Base-by-base conservation (phyloP, 139 green algal genomes). In the Nannochloris sp. region DNA sequence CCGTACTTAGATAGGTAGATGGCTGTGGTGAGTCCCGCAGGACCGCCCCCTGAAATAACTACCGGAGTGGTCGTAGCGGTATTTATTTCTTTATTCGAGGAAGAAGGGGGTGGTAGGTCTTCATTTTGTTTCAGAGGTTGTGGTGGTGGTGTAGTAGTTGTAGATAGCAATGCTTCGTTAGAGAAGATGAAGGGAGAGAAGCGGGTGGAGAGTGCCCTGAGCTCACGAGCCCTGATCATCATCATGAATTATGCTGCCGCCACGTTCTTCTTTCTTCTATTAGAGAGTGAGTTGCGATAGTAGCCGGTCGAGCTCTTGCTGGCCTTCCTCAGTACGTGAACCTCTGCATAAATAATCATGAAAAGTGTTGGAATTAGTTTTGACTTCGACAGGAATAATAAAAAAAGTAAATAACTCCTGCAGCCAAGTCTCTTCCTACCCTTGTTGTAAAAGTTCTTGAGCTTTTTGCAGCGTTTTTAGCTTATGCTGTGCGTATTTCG, bases 31-130 rank as follows among this genome's bases (percentile, higher is more conserved):
- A 96, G 68, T 6, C 90, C 90, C 6, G 77, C 87, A 14, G 90
- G 90, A 19, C 90, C 90, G 6, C 73, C 90, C 1, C 90, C 90
- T 1, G 65, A 70, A 6, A 96, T 87, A 0, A 90, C 64, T 3
- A 96, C 88, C n/a, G 80, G 75, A 14, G 7, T 33, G 10, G 51
- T 10, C 10, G 19, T 9, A 29, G 51, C 51, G 51, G 51, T 27
- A 34, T 27, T 51, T 51, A 27, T 51, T 27, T 27, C 19, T 19
- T 19, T 51, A 51, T 51, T 51, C 19, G 19, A 19, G 19, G 19
- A 19, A 51, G 19, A 51, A 51, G 19, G 19, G 19, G 19, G 19
- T 51, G 19, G 19, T 51, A 51, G 19, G n/a, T n/a, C n/a, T n/a
- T n/a, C n/a, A n/a, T n/a, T n/a, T n/a, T n/a, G n/a, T n/a, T n/a